Conservation (phyloP, 352 stramenopile species). For the Globisporangium spiculum region DNA sequence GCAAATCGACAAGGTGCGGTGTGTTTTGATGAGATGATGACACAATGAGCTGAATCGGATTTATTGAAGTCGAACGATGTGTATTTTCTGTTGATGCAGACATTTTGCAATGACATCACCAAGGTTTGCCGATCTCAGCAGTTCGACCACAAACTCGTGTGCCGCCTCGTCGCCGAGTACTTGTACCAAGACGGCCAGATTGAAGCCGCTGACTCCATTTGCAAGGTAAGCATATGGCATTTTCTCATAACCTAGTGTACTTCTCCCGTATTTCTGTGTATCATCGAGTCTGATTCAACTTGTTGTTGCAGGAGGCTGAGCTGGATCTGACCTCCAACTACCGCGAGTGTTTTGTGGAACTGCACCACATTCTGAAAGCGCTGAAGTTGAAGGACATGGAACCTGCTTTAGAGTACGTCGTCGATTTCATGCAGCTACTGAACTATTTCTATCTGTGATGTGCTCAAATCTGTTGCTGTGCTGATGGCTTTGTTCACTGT, state of each 20-base stretch:
- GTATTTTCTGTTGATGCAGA: slow-evolving; percentile 24
- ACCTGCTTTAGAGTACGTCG: slow-evolving; percentile 49
- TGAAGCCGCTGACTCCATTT: slow-evolving; percentile 63
- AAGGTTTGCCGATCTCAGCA: slow-evolving; percentile 62
- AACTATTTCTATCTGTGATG: too few species aligned
- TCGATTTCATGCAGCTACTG: too few species aligned
- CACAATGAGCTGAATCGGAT: not conserved
- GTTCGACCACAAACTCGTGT: slow-evolving; percentile 63
- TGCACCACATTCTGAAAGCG: slow-evolving; percentile 63
- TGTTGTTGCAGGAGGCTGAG: slow-evolving; percentile 43
- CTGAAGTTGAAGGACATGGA: slow-evolving; percentile 63
- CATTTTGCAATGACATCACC: slow-evolving; percentile 59
- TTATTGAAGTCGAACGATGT: not conserved
- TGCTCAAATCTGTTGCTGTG: not conserved
- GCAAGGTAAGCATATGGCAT: slow-evolving; percentile 34
- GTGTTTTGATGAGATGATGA: not conserved
- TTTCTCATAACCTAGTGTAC: not conserved
- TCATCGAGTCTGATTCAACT: not conserved
- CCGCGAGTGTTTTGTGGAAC: slow-evolving; percentile 62
- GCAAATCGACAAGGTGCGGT: slow-evolving; percentile 72
- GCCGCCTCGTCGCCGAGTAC: slow-evolving; percentile 67
- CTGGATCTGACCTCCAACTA: slow-evolving; percentile 50
- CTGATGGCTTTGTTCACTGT: slow-evolving; percentile 5
- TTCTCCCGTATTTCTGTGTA: not conserved
- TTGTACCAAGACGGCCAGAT: slow-evolving; percentile 81